Conservation (phyloP, 768 basidiomycete species). For the Leccinum rimulosum region DNA sequence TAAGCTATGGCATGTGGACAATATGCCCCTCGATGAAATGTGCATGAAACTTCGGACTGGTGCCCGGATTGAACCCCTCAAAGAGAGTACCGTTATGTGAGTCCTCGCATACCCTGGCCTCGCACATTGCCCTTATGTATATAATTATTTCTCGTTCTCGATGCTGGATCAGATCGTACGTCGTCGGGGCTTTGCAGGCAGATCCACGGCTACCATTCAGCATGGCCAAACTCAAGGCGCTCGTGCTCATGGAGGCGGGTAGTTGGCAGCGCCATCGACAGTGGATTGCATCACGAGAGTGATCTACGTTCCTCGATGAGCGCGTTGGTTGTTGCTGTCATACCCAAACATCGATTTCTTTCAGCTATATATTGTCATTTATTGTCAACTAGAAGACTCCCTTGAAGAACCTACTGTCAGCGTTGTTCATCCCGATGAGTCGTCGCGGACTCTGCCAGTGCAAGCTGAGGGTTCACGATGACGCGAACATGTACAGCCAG, state of each 20-base stretch:
- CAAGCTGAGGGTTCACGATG: too few species aligned
- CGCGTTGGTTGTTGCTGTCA: not conserved
- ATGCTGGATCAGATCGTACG: slow-evolving; percentile 37
- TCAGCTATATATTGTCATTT: not conserved
- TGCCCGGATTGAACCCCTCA: slow-evolving; percentile 37
- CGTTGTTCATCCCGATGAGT: too few species aligned
- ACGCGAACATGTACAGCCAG: too few species aligned
- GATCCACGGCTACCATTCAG: slow-evolving; percentile 38
- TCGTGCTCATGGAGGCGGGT: slow-evolving; percentile 39
- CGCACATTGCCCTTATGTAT: not conserved
- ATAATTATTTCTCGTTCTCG: not conserved
- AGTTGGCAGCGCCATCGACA: slow-evolving; percentile 43
- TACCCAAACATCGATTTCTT: not conserved
- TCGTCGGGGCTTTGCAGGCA: slow-evolving; percentile 40
- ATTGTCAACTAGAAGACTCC: not conserved
- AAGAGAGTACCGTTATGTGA: slow-evolving; percentile 47
- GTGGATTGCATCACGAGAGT: slow-evolving; percentile 33
- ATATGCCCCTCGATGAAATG: slow-evolving; percentile 37
- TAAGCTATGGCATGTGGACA: slow-evolving; percentile 40
- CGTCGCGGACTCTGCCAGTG: too few species aligned
- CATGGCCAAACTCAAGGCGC: slow-evolving; percentile 31
- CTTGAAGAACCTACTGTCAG: not conserved
- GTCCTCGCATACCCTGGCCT: slow-evolving; percentile 5
- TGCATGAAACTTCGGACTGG: slow-evolving; percentile 36
- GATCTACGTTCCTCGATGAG: not conserved